These are phyloP conservation scores for Hapsidospora chrysogenum DNA, from an alignment of 495 filamentous ascomycete genomes.

Conservation along the genomic window DNA sequence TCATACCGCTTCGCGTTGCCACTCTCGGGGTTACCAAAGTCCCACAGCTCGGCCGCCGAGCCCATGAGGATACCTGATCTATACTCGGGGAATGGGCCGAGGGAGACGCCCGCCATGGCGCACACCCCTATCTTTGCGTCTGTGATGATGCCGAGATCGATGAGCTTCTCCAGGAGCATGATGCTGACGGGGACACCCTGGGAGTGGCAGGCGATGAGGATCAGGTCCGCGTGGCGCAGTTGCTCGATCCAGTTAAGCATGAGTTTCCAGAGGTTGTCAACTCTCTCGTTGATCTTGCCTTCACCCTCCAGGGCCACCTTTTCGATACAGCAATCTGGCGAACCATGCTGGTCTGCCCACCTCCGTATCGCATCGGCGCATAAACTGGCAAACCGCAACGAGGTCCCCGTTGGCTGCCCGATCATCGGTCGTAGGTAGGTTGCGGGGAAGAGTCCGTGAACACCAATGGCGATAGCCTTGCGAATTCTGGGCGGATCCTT, in stretches of 20 bases:
- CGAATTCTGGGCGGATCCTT: conserved; percentile 54
- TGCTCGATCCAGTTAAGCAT: conserved; percentile 90
- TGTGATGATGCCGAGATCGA: conserved; percentile 57
- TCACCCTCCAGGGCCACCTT: conserved; percentile 95
- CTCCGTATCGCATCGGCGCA: conserved; percentile 68
- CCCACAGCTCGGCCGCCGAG: conserved; percentile 80
- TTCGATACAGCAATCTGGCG: conserved; percentile 53
- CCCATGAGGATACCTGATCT: conserved; percentile 64
- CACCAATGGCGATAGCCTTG: conserved; percentile 77
- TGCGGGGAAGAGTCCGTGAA: conserved; percentile 89
- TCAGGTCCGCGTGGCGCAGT: conserved; percentile 71
- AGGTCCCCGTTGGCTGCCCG: conserved; percentile 90
- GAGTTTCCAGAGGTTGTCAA: conserved; percentile 85
- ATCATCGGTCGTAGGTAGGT: conserved; percentile 69
- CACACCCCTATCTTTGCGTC: conserved; percentile 60
- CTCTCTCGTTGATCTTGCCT: conserved; percentile 80
- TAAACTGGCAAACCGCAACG: conserved; percentile 79
- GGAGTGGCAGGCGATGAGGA: conserved; percentile 80
- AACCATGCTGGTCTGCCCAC: conserved; percentile 56
- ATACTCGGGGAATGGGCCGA: conserved; percentile 81
- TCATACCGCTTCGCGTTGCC: conserved; percentile 70
- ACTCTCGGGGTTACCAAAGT: conserved; percentile 68
- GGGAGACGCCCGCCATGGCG: conserved; percentile 85
- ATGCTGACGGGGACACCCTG: conserved; percentile 89
- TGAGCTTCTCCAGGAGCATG: conserved; percentile 85